Percentiles rank a stretch among this genome's conserved stretches.
phyloP scores from a whole-genome alignment of 805 yeast genomes.

The Teunomyces lycoperdinae region DNA sequence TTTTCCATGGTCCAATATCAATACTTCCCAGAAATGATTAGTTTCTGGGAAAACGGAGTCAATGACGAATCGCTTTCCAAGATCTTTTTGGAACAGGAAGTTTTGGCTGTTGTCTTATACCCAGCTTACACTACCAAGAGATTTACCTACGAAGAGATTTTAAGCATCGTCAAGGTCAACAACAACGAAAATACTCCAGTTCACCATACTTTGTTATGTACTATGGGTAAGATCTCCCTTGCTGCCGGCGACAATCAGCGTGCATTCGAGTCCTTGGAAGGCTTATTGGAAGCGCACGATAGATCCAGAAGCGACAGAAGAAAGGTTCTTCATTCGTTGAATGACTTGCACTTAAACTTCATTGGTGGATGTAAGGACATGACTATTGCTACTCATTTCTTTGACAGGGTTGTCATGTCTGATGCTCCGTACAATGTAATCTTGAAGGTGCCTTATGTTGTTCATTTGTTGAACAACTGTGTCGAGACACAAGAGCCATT shows the following conservation, averaged over 20 bases:
- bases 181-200: constrained; percentile 28
- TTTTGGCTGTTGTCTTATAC: constrained; percentile 68
- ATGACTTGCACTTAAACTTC: constrained; percentile 74
- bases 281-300: constrained; percentile 48
- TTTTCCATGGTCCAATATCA: constrained; percentile 46
- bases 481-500: constrained; percentile 56
- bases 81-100: constrained; percentile 58
- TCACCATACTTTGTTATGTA: constrained; percentile 53
- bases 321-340: constrained; percentile 45
- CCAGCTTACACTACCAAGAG: constrained; percentile 61
- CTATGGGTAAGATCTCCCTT: constrained; percentile 73
- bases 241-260: constrained; percentile 60
- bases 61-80: constrained; percentile 38
- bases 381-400: constrained; percentile 67
- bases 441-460: constrained; percentile 71
- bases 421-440: constrained; percentile 72
- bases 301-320: constrained; percentile 8
- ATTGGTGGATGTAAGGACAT: constrained; percentile 76
- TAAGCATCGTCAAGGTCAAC: constrained; percentile 50
- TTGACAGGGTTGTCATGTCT: constrained; percentile 64
- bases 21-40: constrained; percentile 60
- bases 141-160: constrained; percentile 57
- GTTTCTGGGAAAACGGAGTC: constrained; percentile 67
- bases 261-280: constrained; percentile 64
- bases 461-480: constrained; percentile 59